Conservation (phyloP, 2,329 filamentous ascomycete species). For the Colletotrichum musicola region DNA sequence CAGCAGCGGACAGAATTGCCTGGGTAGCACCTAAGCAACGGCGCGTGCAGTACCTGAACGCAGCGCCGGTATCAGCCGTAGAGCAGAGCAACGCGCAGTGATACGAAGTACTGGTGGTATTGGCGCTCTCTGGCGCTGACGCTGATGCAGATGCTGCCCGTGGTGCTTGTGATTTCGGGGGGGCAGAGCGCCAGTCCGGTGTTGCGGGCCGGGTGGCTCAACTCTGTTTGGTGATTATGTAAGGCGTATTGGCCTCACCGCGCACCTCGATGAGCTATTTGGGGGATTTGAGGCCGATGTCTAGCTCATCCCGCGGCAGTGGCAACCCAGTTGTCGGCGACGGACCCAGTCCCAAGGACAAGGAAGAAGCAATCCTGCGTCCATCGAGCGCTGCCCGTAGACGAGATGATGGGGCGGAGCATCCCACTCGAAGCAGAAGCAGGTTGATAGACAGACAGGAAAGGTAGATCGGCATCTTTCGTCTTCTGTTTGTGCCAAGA, state of each 20-base stretch:
- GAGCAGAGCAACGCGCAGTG: constrained; percentile 1
- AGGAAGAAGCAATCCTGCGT: constrained; percentile 12
- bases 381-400: constrained; percentile 26
- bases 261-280: background rate
- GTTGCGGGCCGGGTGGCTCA: constrained; percentile 13
- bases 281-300: constrained; percentile 1
- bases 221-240: constrained; percentile 6
- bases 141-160: constrained; percentile 2
- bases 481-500: background rate
- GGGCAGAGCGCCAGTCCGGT: constrained; percentile 3
- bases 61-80: constrained; percentile 6
- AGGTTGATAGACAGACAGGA: too few relatives aligned
- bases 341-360: background rate
- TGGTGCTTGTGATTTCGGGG: constrained; percentile 12
- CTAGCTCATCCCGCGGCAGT: background rate
- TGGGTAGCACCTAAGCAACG: background rate
- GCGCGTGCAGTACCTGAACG: constrained; percentile 22
- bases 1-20: too few relatives aligned
- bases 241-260: background rate
- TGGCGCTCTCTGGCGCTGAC: too few relatives aligned
- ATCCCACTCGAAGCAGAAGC: background rate
- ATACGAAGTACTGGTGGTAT: background rate
- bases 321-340: background rate
- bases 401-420: constrained; percentile 37
- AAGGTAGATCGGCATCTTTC: background rate